phyloP scores from a whole-genome alignment of 2,329 filamentous ascomycete genomes.

The Aschersonia sp. region DNA sequence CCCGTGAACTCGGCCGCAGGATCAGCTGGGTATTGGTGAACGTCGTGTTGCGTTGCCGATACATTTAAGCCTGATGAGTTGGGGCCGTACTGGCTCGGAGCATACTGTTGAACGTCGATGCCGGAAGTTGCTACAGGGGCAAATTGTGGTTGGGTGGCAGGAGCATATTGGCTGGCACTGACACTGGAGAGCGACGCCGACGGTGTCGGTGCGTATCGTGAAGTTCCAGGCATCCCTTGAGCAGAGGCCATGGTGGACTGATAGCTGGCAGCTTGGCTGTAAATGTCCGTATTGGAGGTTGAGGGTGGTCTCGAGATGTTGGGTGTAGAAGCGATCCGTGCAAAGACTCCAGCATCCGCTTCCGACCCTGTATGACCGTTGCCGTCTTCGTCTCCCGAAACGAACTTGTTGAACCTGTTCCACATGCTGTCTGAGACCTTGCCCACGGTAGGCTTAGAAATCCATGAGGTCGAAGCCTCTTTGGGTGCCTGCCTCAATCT shows the following conservation, averaged over 20 bases:
- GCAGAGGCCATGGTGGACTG: constrained; percentile 16
- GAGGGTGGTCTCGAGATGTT: constrained; percentile 64
- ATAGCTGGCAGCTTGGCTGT: constrained; percentile 32
- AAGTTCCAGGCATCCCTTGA: constrained; percentile 18
- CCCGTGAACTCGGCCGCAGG: constrained; percentile 3
- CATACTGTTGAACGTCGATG: constrained; percentile 1
- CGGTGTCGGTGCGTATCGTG: constrained; percentile 21
- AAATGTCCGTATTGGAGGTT: constrained; percentile 56
- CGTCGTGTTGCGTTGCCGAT: constrained; percentile 5
- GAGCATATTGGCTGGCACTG: constrained; percentile 14
- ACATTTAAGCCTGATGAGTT: constrained; percentile 8
- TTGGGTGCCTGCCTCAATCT: constrained; percentile 76
- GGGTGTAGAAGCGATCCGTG: constrained; percentile 61
- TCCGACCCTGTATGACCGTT: constrained; percentile 48
- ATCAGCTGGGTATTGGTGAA: constrained; percentile 8
- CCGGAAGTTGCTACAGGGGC: neutral
- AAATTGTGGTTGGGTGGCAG: constrained; percentile 21
- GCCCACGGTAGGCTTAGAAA: constrained; percentile 89
- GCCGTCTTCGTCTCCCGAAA: constrained; percentile 85
- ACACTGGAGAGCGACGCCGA: constrained; percentile 5
- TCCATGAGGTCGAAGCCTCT: constrained; percentile 73
- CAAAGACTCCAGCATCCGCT: constrained; percentile 63
- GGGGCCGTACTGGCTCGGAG: constrained; percentile 22
- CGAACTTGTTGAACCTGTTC: constrained; percentile 92
- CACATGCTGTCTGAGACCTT: constrained; percentile 86